phyloP scores from a whole-genome alignment of 805 yeast genomes.

The Deakozyma indianensis region DNA sequence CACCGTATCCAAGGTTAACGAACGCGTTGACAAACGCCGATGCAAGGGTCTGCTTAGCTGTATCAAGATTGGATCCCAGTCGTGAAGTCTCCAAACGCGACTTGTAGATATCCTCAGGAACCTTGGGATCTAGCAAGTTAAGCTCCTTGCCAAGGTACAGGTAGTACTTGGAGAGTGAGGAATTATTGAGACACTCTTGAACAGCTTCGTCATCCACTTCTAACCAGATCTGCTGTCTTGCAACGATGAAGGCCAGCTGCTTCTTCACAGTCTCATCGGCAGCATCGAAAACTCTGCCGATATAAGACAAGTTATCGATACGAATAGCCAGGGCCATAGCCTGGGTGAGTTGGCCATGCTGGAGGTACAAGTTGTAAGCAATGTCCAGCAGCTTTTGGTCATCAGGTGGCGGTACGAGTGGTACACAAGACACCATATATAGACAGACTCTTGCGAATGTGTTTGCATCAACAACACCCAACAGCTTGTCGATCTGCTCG shows the following conservation, averaged over 20 bases:
- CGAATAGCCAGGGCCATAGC: constrained; percentile 83
- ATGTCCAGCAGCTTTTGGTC: constrained; percentile 75
- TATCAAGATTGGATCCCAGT: constrained; percentile 55
- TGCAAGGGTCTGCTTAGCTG: constrained; percentile 91
- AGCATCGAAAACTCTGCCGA: constrained; percentile 67
- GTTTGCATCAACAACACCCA: constrained; percentile 70
- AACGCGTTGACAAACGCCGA: constrained; percentile 89
- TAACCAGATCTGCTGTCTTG: constrained; percentile 75
- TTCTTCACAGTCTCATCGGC: constrained; percentile 57
- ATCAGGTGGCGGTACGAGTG: constrained; percentile 88
- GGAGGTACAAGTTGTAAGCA: constrained; percentile 72
- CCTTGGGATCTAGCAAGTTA: constrained; percentile 76
- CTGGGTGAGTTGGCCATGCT: constrained; percentile 69
- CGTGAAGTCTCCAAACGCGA: constrained; percentile 69
- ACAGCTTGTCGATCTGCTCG: constrained; percentile 70
- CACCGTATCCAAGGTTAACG: constrained; percentile 80
- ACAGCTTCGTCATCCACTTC: constrained; percentile 40
- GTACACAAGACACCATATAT: constrained; percentile 94
- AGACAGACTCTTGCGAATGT: constrained; percentile 82
- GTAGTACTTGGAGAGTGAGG: constrained; percentile 64
- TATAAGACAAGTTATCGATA: constrained; percentile 67
- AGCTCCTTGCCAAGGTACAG: constrained; percentile 72
- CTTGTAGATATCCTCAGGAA: constrained; percentile 90
- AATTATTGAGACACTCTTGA: constrained; percentile 74
- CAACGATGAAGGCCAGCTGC: constrained; percentile 81